Conservation (phyloP, 192 early-diverging fungal genomes). For the Radiomyces spectabilis region DNA sequence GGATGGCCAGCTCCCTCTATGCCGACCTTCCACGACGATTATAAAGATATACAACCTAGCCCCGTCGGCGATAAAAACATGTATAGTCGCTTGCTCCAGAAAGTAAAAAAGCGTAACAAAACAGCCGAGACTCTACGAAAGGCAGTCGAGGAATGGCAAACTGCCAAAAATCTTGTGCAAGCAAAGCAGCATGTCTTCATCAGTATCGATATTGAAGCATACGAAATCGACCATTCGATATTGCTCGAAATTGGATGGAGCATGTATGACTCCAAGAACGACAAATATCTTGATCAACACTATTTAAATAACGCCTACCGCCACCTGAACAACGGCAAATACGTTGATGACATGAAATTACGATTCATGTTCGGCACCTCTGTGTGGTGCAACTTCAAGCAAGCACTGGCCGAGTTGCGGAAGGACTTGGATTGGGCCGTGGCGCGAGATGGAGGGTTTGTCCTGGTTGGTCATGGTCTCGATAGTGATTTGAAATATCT, state of each 20-base stretch:
- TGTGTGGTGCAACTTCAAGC: constrained; percentile 31
- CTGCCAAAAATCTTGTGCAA: constrained; percentile 13
- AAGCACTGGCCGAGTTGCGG: constrained; percentile 26
- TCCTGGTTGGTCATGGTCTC: constrained; percentile 44
- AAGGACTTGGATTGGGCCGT: constrained; percentile 35
- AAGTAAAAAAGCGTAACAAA: constrained; percentile 10
- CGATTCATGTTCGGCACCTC: constrained; percentile 39
- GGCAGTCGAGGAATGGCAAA: neutral
- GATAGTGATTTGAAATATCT: constrained; percentile 39
- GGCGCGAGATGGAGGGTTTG: constrained; percentile 26
- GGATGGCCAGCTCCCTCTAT: too few species aligned
- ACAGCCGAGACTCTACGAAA: neutral
- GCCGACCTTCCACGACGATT: too few species aligned
- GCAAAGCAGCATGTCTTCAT: constrained; percentile 23
- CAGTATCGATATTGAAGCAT: constrained; percentile 45
- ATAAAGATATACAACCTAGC: too few species aligned
- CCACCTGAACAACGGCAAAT: constrained; percentile 41
- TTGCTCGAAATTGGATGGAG: constrained; percentile 52
- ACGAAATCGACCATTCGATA: constrained; percentile 38
- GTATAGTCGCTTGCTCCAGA: neutral
- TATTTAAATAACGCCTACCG: constrained; percentile 33
- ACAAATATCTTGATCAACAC: constrained; percentile 38
- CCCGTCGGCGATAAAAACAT: too few species aligned
- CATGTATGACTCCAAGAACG: constrained; percentile 27
- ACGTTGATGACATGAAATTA: constrained; percentile 32